Base-by-base conservation (phyloP, 257 asterid species). In the Plectranthus barbatus region DNA sequence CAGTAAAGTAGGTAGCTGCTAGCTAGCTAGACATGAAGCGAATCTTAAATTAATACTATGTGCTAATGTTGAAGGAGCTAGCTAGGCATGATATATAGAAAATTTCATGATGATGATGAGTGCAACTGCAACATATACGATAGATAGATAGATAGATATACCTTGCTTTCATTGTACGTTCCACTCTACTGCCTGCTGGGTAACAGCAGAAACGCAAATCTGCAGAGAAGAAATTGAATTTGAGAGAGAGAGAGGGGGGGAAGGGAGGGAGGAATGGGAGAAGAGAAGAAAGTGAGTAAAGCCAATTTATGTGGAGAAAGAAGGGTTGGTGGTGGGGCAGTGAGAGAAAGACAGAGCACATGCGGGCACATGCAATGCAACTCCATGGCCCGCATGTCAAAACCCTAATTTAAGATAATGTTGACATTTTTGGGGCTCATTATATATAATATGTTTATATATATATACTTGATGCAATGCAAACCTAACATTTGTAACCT, bases 321-420 rank as follows among this genome's bases (percentile, higher is more conserved):
- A 51, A 59, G 54, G 55, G 69, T 48, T 37, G 71, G 83, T 74
- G 86, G 92, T 82, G 90, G 92, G 88, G 57, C 86, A 47, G 33
- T 19, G 2, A 64, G 77, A 75, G 79, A 74, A 74, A 75, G 83
- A 87, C 95, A 83, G 69, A 72, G 79, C 94, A 87, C 95, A 87
- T 87, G 95, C 81, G 50, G 72, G 83, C 91, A 87, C 95, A 87
- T 87, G 95, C 77, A 75, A 87, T 87, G 95, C 77, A 75, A 68
- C 1, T 61, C 31, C 6, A 79, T 73, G 93, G 81, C 85, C 93
- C 93, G 69, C 87, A 66, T 34, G 48, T 60, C 74, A 24, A 75
- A 77, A 72, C 84, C 91, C 85, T 76, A 74, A 70, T 44, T 73
- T 72, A 62, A 61, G 29, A 65, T 54, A 40, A 62, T 74, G 45